phyloP scores from a whole-genome alignment of 495 filamentous ascomycete species.

The Aspergillus carlsbadensis region DNA sequence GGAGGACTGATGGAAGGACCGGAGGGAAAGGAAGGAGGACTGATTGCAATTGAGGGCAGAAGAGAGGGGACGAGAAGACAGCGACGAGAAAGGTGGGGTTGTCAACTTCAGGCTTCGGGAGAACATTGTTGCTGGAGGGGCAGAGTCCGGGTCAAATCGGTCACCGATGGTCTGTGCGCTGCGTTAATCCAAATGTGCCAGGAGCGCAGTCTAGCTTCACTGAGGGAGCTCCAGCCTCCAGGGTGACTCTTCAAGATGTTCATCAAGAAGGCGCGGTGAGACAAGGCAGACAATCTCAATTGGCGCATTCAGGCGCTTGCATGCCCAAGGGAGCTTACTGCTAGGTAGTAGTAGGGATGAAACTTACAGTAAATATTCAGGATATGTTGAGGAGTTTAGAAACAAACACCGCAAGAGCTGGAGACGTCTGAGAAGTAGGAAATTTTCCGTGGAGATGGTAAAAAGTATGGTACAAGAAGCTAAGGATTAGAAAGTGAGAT shows the following conservation, averaged over 20 bases:
- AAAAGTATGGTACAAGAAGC: constrained; percentile 12
- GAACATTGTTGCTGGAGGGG: constrained; percentile 52
- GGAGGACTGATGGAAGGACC: constrained; percentile 63
- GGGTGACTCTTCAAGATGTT: not conserved
- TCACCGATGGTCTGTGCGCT: constrained; percentile 26
- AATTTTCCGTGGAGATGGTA: constrained; percentile 11
- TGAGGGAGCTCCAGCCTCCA: constrained; percentile 13
- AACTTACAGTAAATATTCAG: constrained; percentile 10
- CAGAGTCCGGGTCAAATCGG: constrained; percentile 29
- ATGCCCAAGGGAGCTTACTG: not conserved
- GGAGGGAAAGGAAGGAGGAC: constrained; percentile 42
- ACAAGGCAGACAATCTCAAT: not conserved
- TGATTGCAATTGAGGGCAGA: constrained; percentile 41
- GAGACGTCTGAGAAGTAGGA: constrained; percentile 2
- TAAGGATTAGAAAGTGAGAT: constrained; percentile 16
- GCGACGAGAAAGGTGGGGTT: constrained; percentile 45
- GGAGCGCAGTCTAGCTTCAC: constrained; percentile 15
- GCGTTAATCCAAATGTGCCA: constrained; percentile 20
- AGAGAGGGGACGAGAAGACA: constrained; percentile 46
- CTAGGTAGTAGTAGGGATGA: not conserved
- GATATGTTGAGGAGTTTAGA: not conserved
- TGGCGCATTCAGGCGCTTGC: not conserved
- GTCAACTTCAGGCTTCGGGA: constrained; percentile 47
- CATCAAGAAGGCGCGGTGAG: no score
- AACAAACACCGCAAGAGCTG: not conserved